phyloP scores from a whole-genome alignment of 1,284 basidiomycete species.

The Malassezia nana region DNA sequence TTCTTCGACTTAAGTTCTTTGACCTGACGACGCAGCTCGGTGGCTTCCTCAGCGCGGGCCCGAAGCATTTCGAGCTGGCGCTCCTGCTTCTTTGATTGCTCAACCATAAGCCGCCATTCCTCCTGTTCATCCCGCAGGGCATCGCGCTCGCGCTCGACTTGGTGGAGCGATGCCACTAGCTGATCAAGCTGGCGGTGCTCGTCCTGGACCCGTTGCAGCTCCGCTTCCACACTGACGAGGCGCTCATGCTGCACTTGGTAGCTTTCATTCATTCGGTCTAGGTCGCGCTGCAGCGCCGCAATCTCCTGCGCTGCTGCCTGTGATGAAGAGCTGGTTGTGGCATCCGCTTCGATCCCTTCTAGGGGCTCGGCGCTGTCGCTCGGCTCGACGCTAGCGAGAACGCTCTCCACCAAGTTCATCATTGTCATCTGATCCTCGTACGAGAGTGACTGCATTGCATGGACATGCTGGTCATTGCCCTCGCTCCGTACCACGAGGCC shows the following conservation, averaged over 20 bases:
- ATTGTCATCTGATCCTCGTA: conserved; percentile 67
- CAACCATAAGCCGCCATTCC: conserved; percentile 3
- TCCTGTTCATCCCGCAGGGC: conserved; percentile 8
- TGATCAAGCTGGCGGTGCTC: conserved; percentile 4
- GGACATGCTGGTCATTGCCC: conserved; percentile 67
- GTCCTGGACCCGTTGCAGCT: conserved; percentile 3
- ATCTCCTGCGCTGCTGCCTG: not conserved
- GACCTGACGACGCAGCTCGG: conserved; percentile 3
- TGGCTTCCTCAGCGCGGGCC: not conserved
- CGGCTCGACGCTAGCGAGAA: conserved; percentile 18
- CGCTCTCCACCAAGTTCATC: conserved; percentile 58
- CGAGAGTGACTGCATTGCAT: conserved; percentile 67
- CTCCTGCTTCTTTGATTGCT: conserved; percentile 5
- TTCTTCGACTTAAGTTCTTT: not conserved
- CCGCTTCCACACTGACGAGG: not conserved
- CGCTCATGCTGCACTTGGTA: conserved; percentile 9
- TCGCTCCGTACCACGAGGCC: conserved; percentile 76
- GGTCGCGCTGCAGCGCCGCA: not conserved
- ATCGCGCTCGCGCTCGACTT: conserved; percentile 7
- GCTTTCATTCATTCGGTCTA: not conserved
- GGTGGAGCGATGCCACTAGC: not conserved
- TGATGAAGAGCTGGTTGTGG: not conserved
- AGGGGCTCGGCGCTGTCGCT: not conserved
- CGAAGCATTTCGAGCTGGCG: conserved; percentile 1
- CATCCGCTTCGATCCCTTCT: not conserved